Base-by-base conservation (phyloP, 129 eudicot genomes). In the Apium graveolens region DNA sequence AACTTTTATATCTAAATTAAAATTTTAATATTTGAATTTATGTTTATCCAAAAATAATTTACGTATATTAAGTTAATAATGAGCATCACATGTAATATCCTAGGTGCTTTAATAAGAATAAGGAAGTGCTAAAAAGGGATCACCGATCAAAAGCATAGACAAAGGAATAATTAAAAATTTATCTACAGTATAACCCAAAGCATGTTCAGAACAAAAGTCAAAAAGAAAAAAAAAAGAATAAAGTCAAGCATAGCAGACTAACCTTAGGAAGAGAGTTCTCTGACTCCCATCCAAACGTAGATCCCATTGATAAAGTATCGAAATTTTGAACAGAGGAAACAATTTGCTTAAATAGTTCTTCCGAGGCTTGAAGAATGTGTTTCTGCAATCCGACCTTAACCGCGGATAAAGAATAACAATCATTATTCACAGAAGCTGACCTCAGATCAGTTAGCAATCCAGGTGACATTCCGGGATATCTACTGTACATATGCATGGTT, bases 391-490 rank as follows among this genome's bases (percentile, higher is more conserved):
- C 84, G 12, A 80, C 86, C 78, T 87, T 86, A 8, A 92, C 73
- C 5, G 97, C 89, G 32, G 94, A 85, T 49, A 68, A 89, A 1
- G 96, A 93, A 81, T 95, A 95, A 81, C 97, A 87, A 38, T 92
- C 93, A 70, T 95, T 95, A 74, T 90, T 95, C 9, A 91, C 98
- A 0, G 97, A 90, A 37, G 96, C 94, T 0, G 98, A 95, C 78
- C 98, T 90, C 51, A 95, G 80, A 90, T 95, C 94, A 0, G 98
- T 95, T 81, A 95, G 75, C 69, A 86, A 60, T 17, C 97, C 96
- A 5, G 97, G 98, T 32, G 97, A 80, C 70, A 91, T 57, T 76
- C 93, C 92, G 6, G 94, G 97, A 84, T 90, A 86, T 77, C 79
- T 90, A 20, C 27, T n/a, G 74, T 90, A 95, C 5, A 95, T 74